These are phyloP conservation scores for Avena atlantica DNA, from an alignment of 176 grass and related monocot genomes.

Conservation along the genomic window DNA sequence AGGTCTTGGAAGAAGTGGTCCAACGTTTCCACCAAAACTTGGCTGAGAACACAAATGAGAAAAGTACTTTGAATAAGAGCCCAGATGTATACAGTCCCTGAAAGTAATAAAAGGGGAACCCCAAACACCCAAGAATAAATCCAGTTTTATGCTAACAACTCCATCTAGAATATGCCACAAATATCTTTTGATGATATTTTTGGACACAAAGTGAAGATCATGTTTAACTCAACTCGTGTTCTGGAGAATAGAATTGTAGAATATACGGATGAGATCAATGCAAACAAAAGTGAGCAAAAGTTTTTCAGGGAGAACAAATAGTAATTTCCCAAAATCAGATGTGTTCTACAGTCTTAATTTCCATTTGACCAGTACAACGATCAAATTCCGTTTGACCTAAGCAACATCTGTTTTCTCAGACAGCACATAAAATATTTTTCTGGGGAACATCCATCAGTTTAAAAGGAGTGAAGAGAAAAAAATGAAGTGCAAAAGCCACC, in stretches of 20 bases:
- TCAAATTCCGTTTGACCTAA: not conserved
- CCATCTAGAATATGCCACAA: slow-evolving; percentile 27
- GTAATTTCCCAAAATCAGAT: not conserved
- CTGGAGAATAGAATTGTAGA: not conserved
- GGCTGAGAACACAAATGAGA: slow-evolving; percentile 47
- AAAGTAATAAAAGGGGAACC: slow-evolving; percentile 34
- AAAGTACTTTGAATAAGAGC: not conserved
- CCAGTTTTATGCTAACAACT: not conserved
- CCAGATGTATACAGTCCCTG: not conserved
- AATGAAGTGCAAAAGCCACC: not conserved
- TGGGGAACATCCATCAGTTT: not conserved
- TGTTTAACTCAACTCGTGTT: slow-evolving; percentile 24
- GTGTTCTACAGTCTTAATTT: not conserved
- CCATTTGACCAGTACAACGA: not conserved
- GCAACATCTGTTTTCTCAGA: not conserved
- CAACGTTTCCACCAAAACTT: slow-evolving; percentile 70
- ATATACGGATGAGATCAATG: not conserved
- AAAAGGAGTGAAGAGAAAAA: not conserved
- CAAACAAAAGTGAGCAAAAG: not conserved
- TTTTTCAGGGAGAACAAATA: not conserved
- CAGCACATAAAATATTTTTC: not conserved
- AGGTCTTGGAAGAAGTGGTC: slow-evolving; percentile 75
- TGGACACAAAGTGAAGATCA: not conserved
- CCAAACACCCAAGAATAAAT: slow-evolving; percentile 3
- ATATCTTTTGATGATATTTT: not conserved